Percentiles rank a stretch among this genome's conserved stretches.
Conservation (phyloP, 2,329 filamentous ascomycete species). For the Ramularia endophylla region DNA sequence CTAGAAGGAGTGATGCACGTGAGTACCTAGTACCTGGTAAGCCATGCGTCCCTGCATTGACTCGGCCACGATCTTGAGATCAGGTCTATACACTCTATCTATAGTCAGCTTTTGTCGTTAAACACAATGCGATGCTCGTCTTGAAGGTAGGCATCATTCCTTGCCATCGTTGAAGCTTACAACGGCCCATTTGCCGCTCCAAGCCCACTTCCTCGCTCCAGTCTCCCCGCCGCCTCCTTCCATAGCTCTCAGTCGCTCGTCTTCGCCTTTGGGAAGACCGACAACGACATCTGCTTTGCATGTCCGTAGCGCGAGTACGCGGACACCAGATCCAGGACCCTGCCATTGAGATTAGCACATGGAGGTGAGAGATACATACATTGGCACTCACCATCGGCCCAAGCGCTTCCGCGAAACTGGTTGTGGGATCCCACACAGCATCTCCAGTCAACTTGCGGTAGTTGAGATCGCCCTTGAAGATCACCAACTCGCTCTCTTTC, state of each 20-base stretch:
- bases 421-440: conserved; percentile 82
- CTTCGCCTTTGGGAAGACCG: conserved; percentile 71
- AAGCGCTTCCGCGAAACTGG: conserved; percentile 76
- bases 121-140: too few species aligned
- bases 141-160: conserved; percentile 14
- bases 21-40: too few species aligned
- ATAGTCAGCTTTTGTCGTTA: not conserved
- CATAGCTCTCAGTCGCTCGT: conserved; percentile 67
- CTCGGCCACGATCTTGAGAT: too few species aligned
- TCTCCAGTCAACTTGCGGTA: conserved; percentile 90
- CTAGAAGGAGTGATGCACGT: too few species aligned
- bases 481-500: conserved; percentile 74
- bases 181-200: conserved; percentile 94
- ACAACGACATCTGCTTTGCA: conserved; percentile 97
- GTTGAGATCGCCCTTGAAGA: conserved; percentile 98
- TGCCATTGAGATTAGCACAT: not conserved
- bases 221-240: conserved; percentile 66
- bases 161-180: conserved; percentile 75
- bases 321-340: conserved; percentile 73
- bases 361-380: not conserved
- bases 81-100: too few species aligned
- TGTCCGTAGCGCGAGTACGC: conserved; percentile 79
- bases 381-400: conserved; percentile 59
- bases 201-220: conserved; percentile 78
- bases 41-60: too few species aligned